Base-by-base conservation (phyloP, 1,284 basidiomycete species). In the Ganoderma sinense region DNA sequence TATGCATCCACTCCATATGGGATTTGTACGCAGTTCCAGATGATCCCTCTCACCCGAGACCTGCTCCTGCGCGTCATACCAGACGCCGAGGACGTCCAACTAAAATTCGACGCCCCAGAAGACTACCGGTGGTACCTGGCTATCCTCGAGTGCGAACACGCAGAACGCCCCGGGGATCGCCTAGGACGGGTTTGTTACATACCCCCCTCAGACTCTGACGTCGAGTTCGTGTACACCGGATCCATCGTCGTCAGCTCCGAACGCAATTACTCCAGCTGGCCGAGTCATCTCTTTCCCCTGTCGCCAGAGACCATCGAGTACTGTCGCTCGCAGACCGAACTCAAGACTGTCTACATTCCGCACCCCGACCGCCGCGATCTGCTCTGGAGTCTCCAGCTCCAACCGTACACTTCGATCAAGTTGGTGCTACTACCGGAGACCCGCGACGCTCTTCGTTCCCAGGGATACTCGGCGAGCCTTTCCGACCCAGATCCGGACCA, bases 271-370 rank as follows among this genome's bases (percentile, higher is more conserved):
- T 18, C 11, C 20, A 16, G 14, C 29, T 18, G 16, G 29, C 51
- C 20, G 6, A 7, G 18, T 18, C 20, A 55, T 39, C 59, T 61
- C 59, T 43, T 60, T 16, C 23, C 59, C 10, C 23, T 61, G 8
- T 61, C 59, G 11, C n/a, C 36, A 16, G 40, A n/a, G 1, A 41
- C 23, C 13, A 40, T 61, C 2, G 39, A 26, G 59, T 39, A 23
- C 13, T 29, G 23, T 16, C 59, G 59, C 29, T 4, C 29, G 18
- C 14, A 29, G 0, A 18, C 18, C 14, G 29, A 31, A 18, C 59
- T 61, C 20, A 61, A 61, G 23, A 61, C 59, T 11, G 39, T 61
- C 7, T 41, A 65, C 48, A 55, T 55, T 4, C 55, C 64, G 36
- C n/a, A 65, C 29, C 39, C 36, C 20, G 40, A 58, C 23, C 56